Percentiles rank a stretch among this genome's conserved stretches.
Evolutionary conservation across 768 basidiomycete genomes (phyloP).

Genomic region (Lactifluus echinatus): DNA sequence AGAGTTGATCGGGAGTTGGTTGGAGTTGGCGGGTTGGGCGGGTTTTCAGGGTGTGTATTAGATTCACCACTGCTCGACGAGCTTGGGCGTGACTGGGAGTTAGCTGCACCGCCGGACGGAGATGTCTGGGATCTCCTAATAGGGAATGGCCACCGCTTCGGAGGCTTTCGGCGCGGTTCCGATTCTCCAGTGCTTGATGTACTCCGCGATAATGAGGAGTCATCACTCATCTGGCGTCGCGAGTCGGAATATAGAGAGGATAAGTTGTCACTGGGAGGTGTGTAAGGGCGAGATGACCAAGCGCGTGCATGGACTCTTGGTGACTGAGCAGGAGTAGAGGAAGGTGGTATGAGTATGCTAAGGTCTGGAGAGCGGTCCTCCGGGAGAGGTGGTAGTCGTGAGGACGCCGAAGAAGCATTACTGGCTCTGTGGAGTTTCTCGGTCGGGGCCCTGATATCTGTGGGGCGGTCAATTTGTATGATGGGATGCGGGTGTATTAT

Average conservation of each 20-base stretch:
- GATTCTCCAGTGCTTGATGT: background rate
- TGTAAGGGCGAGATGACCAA: background rate
- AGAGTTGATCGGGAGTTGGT: background rate
- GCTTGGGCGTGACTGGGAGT: background rate
- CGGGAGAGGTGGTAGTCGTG: conserved; percentile 2
- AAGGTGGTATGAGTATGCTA: background rate
- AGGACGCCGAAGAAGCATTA: background rate
- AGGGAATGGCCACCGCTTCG: background rate
- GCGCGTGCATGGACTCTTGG: background rate
- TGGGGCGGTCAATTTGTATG: background rate
- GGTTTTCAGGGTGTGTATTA: background rate
- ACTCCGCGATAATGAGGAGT: background rate
- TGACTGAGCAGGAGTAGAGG: background rate
- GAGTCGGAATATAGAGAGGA: background rate
- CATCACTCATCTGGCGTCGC: background rate
- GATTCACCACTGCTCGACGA: background rate
- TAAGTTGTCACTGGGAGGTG: background rate
- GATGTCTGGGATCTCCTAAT: background rate
- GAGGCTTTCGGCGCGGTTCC: background rate
- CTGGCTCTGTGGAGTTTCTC: background rate
- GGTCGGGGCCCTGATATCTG: background rate
- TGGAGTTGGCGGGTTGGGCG: background rate
- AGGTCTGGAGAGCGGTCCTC: background rate
- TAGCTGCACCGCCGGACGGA: background rate
- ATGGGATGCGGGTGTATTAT: too few species aligned